Conservation (phyloP, 371 early-diverging fungal species). For the Dichotomocladium elegans region DNA sequence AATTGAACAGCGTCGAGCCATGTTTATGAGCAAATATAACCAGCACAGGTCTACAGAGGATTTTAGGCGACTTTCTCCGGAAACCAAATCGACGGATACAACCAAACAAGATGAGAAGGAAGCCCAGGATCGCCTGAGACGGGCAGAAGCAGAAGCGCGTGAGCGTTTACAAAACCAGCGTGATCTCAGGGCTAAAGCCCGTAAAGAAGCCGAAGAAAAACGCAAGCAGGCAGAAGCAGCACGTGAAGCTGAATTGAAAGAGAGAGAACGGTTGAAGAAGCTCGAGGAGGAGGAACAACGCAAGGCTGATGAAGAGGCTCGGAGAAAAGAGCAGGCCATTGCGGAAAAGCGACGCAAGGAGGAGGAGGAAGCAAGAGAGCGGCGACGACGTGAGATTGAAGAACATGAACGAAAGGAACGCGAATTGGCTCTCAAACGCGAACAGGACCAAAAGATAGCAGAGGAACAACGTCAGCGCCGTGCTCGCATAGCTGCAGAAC, state of each 20-base stretch:
- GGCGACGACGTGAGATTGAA: slow-evolving; percentile 22
- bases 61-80: neutral
- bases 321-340: too few species aligned
- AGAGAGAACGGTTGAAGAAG: slow-evolving; percentile 17
- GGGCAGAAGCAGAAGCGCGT: slow-evolving; percentile 35
- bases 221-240: slow-evolving; percentile 15
- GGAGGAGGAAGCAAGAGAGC: slow-evolving; percentile 14
- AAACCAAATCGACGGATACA: neutral
- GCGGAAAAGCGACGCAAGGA: slow-evolving; percentile 17
- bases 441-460: slow-evolving; percentile 26
- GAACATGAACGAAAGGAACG: slow-evolving; percentile 20
- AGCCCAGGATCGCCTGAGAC: slow-evolving; percentile 38
- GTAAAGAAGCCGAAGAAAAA: slow-evolving; percentile 21
- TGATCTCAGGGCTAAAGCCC: slow-evolving; percentile 11
- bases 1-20: slow-evolving; percentile 29
- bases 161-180: slow-evolving; percentile 13
- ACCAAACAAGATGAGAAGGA: slow-evolving; percentile 18
- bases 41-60: neutral
- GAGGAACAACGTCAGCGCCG: slow-evolving; percentile 29
- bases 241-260: neutral
- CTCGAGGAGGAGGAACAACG: slow-evolving; percentile 17
- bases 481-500: slow-evolving; percentile 33
- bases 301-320: slow-evolving; percentile 15
- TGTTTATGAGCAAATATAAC: slow-evolving; percentile 11
- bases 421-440: slow-evolving; percentile 13